Base-by-base conservation (phyloP, 345 rosid genomes). In the Laguncularia racemosa region DNA sequence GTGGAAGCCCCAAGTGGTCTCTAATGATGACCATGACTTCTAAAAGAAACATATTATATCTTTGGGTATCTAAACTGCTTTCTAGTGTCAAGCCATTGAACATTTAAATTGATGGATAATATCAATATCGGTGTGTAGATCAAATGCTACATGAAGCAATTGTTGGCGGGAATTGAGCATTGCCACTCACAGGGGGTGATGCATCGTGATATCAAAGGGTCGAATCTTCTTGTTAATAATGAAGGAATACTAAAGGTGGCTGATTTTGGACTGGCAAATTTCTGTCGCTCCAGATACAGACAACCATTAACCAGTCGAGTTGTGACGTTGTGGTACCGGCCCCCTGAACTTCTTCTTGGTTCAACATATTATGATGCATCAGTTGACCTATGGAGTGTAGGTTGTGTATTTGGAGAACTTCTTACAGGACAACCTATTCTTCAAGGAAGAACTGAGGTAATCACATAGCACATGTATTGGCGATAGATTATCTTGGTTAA, bases 361-460 rank as follows among this genome's bases (percentile, higher is more conserved):
- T 46, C 61, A 19, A 58, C 61, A 7, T 33, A 58, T 23, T 58
- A 58, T 47, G 61, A 51, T 18, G 64, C 45, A 5, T 75, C 64
- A n/a, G 60, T 75, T 12, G 79, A 75, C 52, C 23, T 75, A 54
- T 75, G 79, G 71, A 75, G 79, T 8, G 59, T 53, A 0, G 79
- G 79, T 16, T 75, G 76, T 33, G 72, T 75, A 15, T 64, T 67
- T 49, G 79, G 76, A 43, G 75, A 74, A 53, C 48, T 70, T 21
- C 68, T 70, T 48, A 53, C 61, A 3, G 75, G 78, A 1, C 60
- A 64, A 44, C 76, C 70, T 52, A 61, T 71, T 45, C 72, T 75
- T 71, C 64, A 75, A 6, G 73, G 79, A 64, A 75, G 79, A 58
- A 75, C 79, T 15, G 76, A 75, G 73, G 72, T 70, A 60, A 13